Percentiles rank a stretch among this genome's conserved stretches.
Evolutionary conservation across 73 alveolate genomes (phyloP).

Genomic region (Strombidium stylifer): DNA sequence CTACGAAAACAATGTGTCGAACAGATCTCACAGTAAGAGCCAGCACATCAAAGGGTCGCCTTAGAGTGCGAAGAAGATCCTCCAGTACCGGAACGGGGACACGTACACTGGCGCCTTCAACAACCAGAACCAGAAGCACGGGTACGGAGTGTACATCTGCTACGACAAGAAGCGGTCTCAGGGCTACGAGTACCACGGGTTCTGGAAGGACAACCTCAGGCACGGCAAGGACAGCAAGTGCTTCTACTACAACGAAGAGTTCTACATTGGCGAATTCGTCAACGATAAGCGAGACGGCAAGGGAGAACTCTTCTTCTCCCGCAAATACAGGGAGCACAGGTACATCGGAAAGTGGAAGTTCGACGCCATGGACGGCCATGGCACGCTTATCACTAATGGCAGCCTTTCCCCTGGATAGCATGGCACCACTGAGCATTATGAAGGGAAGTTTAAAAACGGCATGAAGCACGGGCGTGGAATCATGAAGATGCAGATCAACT

Average conservation of each 20-base stretch:
- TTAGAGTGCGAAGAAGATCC: too few relatives aligned
- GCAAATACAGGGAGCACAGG: constrained; percentile 41
- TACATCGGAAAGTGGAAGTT: constrained; percentile 70
- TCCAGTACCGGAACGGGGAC: too few relatives aligned
- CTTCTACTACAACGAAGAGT: constrained; percentile 49
- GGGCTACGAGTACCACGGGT: constrained; percentile 36
- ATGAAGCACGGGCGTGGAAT: constrained; percentile 75
- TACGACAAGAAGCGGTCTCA: constrained; percentile 59
- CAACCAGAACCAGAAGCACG: constrained; percentile 36
- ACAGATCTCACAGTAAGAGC: too few relatives aligned
- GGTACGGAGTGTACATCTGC: constrained; percentile 44
- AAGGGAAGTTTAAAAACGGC: constrained; percentile 64
- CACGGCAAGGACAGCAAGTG: constrained; percentile 42
- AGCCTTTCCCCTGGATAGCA: too few relatives aligned
- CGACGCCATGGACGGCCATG: constrained; percentile 63
- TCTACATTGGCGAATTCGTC: constrained; percentile 46
- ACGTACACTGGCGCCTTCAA: too few relatives aligned
- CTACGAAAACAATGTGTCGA: too few relatives aligned
- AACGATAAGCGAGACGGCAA: constrained; percentile 50
- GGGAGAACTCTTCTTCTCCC: constrained; percentile 42
- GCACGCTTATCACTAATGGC: too few relatives aligned
- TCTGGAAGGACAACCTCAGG: constrained; percentile 24
- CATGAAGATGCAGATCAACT: too few relatives aligned
- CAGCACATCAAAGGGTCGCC: too few relatives aligned
- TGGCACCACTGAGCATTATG: constrained; percentile 49